Conservation (phyloP, 2,329 filamentous ascomycete genomes). For the Ustilaginoidea virens region DNA sequence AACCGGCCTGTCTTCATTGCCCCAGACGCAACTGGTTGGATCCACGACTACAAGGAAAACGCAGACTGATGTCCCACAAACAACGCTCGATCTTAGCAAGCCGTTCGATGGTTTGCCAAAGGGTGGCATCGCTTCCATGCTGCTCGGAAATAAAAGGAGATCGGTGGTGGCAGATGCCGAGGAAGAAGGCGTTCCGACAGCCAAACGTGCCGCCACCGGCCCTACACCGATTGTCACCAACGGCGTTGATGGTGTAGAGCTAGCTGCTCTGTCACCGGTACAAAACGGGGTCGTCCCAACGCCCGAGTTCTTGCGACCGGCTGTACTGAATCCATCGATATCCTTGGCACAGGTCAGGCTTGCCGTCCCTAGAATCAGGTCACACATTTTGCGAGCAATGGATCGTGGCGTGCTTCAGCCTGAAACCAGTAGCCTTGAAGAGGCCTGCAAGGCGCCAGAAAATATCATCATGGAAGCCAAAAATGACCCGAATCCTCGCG, state of each 20-base stretch:
- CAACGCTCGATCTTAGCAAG: slow-evolving; percentile 78
- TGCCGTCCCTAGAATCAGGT: slow-evolving; percentile 74
- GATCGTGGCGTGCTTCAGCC: slow-evolving; percentile 47
- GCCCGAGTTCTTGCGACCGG: slow-evolving; percentile 76
- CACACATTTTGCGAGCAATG: slow-evolving; percentile 66
- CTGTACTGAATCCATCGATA: slow-evolving; percentile 69
- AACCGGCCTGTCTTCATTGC: slow-evolving; percentile 72
- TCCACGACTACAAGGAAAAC: slow-evolving; percentile 47
- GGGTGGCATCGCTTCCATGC: slow-evolving; percentile 70
- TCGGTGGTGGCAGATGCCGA: slow-evolving; percentile 58
- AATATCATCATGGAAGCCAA: slow-evolving; percentile 76
- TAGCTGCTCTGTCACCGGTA: slow-evolving; percentile 47
- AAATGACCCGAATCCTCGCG: slow-evolving; percentile 62
- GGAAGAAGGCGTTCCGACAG: slow-evolving; percentile 39
- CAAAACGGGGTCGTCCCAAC: slow-evolving; percentile 48
- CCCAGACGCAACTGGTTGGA: slow-evolving; percentile 76
- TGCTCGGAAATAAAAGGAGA: slow-evolving; percentile 89
- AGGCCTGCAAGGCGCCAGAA: slow-evolving; percentile 46
- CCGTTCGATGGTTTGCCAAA: slow-evolving; percentile 87
- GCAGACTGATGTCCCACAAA: slow-evolving; percentile 61
- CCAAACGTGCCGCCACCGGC: slow-evolving; percentile 44
- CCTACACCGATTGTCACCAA: slow-evolving; percentile 63
- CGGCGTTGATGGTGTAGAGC: slow-evolving; percentile 61
- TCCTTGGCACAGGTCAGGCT: slow-evolving; percentile 71
- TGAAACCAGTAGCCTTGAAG: slow-evolving; percentile 38